Base-by-base conservation (phyloP, 495 filamentous ascomycete genomes). In the Hypoxylon fuscum region DNA sequence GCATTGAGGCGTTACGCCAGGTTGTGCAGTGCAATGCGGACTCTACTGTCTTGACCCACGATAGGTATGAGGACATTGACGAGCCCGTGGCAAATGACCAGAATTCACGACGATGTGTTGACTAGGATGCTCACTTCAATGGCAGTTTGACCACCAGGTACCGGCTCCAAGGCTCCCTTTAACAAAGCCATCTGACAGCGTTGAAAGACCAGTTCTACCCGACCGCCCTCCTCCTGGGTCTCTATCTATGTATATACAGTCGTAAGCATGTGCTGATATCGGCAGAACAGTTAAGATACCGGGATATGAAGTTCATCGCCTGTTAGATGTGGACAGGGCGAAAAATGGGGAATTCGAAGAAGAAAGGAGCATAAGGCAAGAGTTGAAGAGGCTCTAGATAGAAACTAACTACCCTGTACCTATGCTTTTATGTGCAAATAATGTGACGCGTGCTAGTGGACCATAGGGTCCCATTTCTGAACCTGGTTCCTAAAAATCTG, bases 1-100 rank as follows among this genome's bases (percentile, higher is more conserved):
- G 59, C 35, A 21, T 57, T 37, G 51, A 57, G 38, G 18, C 45
- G 15, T 20, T 58, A 15, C 45, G 53, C 10, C 38, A 64, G 45
- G 31, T 42, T 1, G 43, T 58, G 11, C 22, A 18, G 27, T 58
- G 53, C 40, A 46, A 34, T 23, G 59, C 59, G 2, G 45, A 63
- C 17, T 15, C 34, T 8, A 44, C 46, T 2, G 48, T 51, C 1
- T n/a, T 63, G 3, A 63, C 52, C 6, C 54, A 57, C 45, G 35
- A 53, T 20, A 53, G 53, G 53, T 45, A 32, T 27, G 38, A 50
- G 37, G 11, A 32, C 7, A 6, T 44, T 12, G 20, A 25, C 20
- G 21, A 17, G 0, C 15, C 49, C 6, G 7, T 48, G n/a, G 5
- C 58, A 2, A 47, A 27, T 18, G 12, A 41, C 9, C 1, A 23